Base-by-base conservation (phyloP, 371 early-diverging fungal species). In the Modicella reniformis region DNA sequence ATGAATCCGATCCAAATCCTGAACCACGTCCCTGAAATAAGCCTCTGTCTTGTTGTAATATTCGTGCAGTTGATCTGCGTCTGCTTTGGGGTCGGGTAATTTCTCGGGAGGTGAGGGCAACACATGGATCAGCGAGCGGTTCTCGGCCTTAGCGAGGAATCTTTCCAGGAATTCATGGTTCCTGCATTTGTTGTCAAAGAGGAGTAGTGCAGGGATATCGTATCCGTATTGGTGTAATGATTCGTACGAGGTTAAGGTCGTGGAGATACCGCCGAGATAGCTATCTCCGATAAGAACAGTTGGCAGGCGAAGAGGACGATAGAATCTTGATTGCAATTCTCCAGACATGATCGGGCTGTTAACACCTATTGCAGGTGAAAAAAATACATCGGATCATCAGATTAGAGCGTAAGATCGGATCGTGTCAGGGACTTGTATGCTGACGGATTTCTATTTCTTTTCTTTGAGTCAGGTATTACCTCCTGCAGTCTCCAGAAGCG, bases 331-430 rank as follows among this genome's bases (percentile, higher is more conserved):
- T 75, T 95, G 95, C 25, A 91, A 80, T 34, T 70, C 84, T 84
- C 93, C 93, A 51, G 92, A 92, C 87, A 90, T 90, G 32, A 91
- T 85, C 10, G 95, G 95, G 65, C 91, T 90, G 64, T 90, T 85
- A 30, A 94, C 92, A 44, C 91, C 90, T 87, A 75, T 34, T 32
- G 5, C 6, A 21, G 50, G 41, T 58, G 29, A 41, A 44, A 33
- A 48, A 49, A 54, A 9, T 25, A 28, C 26, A 28, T 9, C 21
- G 29, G 56, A 30, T 2, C 19, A 19, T 1, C 25, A 26, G 34
- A 30, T 21, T 44, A 21, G 10, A 25, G n/a, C n/a, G n/a, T n/a
- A n/a, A n/a, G 4, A 33, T 44, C 67, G 44, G 60, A 47, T 59
- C 67, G 60, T 53, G 10, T 55, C 47, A 47, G n/a, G n/a, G n/a